phyloP scores from a whole-genome alignment of 768 basidiomycete species.

The Phaffia australis region DNA sequence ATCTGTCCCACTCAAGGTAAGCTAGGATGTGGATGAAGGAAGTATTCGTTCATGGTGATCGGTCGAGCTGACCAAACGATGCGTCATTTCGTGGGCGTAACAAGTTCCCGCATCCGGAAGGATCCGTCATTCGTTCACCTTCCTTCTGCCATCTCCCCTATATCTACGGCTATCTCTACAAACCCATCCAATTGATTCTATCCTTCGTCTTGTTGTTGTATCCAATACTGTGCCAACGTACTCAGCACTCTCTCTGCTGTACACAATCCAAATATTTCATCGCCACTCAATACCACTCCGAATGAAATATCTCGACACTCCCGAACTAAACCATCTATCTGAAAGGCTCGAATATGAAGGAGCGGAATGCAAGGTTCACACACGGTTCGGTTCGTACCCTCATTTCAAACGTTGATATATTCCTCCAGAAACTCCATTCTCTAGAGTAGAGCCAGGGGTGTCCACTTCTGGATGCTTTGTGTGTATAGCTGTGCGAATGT shows the following conservation, averaged over 20 bases:
- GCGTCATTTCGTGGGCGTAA: no score
- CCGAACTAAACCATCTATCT: conserved; percentile 64
- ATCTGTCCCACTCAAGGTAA: no score
- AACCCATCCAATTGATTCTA: neutral
- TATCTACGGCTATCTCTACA: neutral
- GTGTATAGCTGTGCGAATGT: no score
- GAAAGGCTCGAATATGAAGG: conserved; percentile 48
- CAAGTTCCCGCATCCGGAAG: neutral
- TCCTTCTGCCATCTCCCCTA: conserved; percentile 1
- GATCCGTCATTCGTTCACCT: neutral
- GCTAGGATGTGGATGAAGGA: no score
- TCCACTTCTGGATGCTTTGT: no score
- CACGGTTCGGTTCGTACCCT: conserved; percentile 52
- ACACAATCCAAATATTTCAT: neutral
- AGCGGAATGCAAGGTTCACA: conserved; percentile 62
- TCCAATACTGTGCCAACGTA: no score
- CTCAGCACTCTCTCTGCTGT: no score
- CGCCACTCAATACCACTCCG: conserved; percentile 13
- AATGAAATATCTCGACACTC: conserved; percentile 89
- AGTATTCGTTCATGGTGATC: no score
- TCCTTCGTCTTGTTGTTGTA: neutral
- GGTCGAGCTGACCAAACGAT: no score
- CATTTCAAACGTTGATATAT: neutral
- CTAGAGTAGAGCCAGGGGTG: no score
- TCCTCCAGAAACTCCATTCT: neutral